Evolutionary conservation across 768 basidiomycete species (phyloP), one percentile per base, ranked within the genome.

Genomic region (Naematelia encephala): DNA sequence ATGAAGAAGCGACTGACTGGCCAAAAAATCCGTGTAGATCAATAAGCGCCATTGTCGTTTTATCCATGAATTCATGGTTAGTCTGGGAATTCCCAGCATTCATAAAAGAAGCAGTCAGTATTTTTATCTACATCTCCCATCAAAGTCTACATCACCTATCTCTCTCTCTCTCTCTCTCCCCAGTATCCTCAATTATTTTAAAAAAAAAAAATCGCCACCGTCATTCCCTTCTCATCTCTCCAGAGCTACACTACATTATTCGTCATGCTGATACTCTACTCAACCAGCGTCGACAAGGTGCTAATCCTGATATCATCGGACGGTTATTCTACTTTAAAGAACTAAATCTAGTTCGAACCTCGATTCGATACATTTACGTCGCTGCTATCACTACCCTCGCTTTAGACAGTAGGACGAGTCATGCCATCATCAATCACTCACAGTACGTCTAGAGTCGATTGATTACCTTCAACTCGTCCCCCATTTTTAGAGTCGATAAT

Each of bases 281-380:
- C 22, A 26, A n/a, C 11, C 11, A 68, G 62, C 58, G 62, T 25
- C 60, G 56, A 13, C 59, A 66, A 66, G 71, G 71, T 16, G 71
- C 71, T 16, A 73, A 68, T 44, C 58, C 68, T 5, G 71, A 73
- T 4, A 68, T 73, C 21, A 39, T 68, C 21, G 61, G 54, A 16
- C 62, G 68, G 21, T 55, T 73, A 13, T 62, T 66, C 14, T 73
- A 66, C 47, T 73, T 73, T 59, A 65, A 69, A 59, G 67, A 69
- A 26, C 52, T 69, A 47, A 69, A 69, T 51, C 42, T 28, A 0
- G 51, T 66, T 13, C 56, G 71, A 2, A 68, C 68, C 22, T 26
- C 66, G 45, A 68, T 73, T 49, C 56, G 71, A 49, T 45, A 49
- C 12, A 29, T 70, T 25, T 73, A 69, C 45, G 54, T 59, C 29